Base-by-base conservation (phyloP, 768 basidiomycete genomes). In the Phylloporus arenicola region DNA sequence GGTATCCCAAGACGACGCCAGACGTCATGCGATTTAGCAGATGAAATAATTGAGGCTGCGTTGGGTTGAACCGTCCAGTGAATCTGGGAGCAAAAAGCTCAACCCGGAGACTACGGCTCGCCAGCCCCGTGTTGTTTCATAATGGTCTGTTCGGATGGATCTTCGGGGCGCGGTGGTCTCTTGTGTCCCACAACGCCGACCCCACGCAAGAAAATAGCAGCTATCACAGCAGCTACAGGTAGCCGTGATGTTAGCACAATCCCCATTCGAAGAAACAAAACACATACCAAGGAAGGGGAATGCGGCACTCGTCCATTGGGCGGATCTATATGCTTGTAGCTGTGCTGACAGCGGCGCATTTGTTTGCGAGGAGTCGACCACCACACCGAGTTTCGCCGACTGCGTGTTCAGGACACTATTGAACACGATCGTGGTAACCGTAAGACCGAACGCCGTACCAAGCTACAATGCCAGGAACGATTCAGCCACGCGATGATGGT, bases 391-490 rank as follows among this genome's bases (percentile, higher is more conserved):
- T 51, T 44, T 55, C 27, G 54, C 51, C 13, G 74, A 64, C 25
- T 71, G 59, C 12, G 65, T 52, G 4, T 52, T 48, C 12, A 76
- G 67, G n/a, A 80, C 75, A 2, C 73, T 65, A 56, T 88, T 76
- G 64, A 80, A 86, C 33, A 87, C 82, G 27, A 88, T 83, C 1
- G 86, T 88, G 8, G 81, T 76, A 14, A 88, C 73, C 11, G 86
- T 83, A 3, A 88, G 72, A 14, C 87, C 88, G 33, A 88, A 73
- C 6, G 84, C 76, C 0, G 79, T 79, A 7, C 87, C 88, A 13
- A 89, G 65, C 85, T 84, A 51, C 38, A 4, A 9, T 31, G 17
- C 3, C 20, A 7, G 11, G 20, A 42, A 25, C 22, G 19, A 12
- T 22, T 40, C 24, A 24, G 19, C 22, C 17, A 39, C 13, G 38